phyloP scores from a whole-genome alignment of 495 filamentous ascomycete species.

The Penicillium malachiteum region DNA sequence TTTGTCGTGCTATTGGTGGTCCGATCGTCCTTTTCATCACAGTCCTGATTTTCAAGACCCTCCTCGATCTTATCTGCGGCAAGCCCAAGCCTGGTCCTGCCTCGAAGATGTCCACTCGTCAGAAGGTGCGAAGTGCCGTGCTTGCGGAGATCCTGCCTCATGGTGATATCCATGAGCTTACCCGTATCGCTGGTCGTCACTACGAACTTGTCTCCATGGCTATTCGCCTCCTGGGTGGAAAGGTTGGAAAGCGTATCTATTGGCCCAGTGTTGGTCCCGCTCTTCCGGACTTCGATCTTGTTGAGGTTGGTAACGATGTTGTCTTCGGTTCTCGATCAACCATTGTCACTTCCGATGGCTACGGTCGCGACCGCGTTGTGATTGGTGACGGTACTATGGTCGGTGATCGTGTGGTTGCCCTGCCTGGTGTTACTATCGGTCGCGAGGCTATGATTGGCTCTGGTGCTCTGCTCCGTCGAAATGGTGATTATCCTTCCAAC shows the following conservation, averaged over 20 bases:
- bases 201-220: constrained; percentile 45
- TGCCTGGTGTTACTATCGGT: constrained; percentile 40
- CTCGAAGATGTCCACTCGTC: constrained; percentile 20
- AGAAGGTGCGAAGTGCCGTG: constrained; percentile 34
- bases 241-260: constrained; percentile 44
- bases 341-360: constrained; percentile 43
- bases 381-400: constrained; percentile 46
- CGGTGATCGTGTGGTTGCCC: constrained; percentile 40
- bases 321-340: constrained; percentile 47
- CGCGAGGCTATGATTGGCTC: constrained; percentile 41
- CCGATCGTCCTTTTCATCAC: constrained; percentile 35
- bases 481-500: constrained; percentile 31
- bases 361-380: constrained; percentile 35
- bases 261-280: constrained; percentile 49
- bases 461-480: constrained; percentile 40
- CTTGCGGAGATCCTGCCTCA: constrained; percentile 33
- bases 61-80: constrained; percentile 30
- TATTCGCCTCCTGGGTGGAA: constrained; percentile 38
- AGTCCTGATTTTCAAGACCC: constrained; percentile 26
- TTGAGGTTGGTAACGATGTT: constrained; percentile 49
- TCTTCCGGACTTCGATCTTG: constrained; percentile 42
- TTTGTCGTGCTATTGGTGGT: constrained; percentile 29
- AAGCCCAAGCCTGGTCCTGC: constrained; percentile 26
- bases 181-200: constrained; percentile 29
- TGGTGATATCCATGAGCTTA: constrained; percentile 25